phyloP scores from a whole-genome alignment of 164 flowering plant genomes.

The Saururus chinensis region DNA sequence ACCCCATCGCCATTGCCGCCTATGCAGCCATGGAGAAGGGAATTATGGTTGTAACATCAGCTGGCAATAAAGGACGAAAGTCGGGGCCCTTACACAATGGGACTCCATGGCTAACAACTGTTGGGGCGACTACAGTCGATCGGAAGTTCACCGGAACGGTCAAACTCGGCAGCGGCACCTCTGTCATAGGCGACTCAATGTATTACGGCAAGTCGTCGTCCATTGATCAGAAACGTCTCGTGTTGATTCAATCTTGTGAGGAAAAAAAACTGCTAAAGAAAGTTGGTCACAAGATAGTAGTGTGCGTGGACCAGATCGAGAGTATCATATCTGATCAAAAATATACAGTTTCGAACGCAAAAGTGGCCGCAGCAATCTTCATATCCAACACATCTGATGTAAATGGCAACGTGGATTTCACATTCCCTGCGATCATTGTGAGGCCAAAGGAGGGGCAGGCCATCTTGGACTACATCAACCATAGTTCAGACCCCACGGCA shows the following conservation, averaged over 20 bases:
- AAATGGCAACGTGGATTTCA: no score
- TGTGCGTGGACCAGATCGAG: slow-evolving; percentile 8
- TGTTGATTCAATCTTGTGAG: slow-evolving; percentile 8
- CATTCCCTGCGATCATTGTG: no score
- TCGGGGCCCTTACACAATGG: slow-evolving; percentile 1
- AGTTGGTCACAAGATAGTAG: slow-evolving; percentile 4
- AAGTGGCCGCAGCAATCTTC: no score
- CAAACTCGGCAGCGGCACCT: slow-evolving; percentile 4
- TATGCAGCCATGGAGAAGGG: slow-evolving; percentile 7
- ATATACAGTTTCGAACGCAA: slow-evolving; percentile 5
- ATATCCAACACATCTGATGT: no score
- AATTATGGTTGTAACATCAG: no score
- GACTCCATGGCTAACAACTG: slow-evolving; percentile 12
- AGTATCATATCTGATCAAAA: slow-evolving; percentile 22
- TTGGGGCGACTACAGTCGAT: slow-evolving; percentile 11
- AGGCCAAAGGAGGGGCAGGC: no score
- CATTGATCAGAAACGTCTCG: not conserved
- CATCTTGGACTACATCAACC: slow-evolving; percentile 19
- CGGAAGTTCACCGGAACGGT: slow-evolving; percentile 3
- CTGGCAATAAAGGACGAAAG: slow-evolving; percentile 6
- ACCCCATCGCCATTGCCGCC: slow-evolving; percentile 66
- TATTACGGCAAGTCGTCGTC: slow-evolving; percentile 15
- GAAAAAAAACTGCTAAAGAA: not conserved
- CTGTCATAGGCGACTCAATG: not conserved
- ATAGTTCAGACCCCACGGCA: slow-evolving; percentile 12